Conservation (phyloP, 202 grass and related monocot species). For the Elaeis oleifera region DNA sequence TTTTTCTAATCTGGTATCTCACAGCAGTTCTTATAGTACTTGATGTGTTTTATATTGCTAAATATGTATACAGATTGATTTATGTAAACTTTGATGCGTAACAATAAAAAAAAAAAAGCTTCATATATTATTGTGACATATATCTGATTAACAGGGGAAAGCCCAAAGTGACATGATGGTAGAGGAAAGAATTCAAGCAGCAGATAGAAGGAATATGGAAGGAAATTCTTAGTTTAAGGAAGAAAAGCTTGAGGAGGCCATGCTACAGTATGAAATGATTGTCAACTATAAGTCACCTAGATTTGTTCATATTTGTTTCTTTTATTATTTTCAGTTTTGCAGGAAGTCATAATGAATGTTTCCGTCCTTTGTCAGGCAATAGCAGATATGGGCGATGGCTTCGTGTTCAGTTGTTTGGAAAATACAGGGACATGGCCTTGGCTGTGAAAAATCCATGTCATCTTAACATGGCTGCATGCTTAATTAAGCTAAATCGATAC, state of each 20-base stretch:
- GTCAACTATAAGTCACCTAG: not conserved
- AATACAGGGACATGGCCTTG: slow-evolving; percentile 96
- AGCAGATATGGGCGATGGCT: slow-evolving; percentile 97
- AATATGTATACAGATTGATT: too few species aligned
- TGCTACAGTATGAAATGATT: slow-evolving; percentile 99
- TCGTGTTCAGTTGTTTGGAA: slow-evolving; percentile 99
- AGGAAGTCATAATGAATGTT: too few species aligned
- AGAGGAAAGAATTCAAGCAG: slow-evolving; percentile 93
- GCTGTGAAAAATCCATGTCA: slow-evolving; percentile 94
- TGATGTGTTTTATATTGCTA: too few species aligned
- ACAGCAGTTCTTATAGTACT: too few species aligned
- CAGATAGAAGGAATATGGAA: slow-evolving; percentile 79
- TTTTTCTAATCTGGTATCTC: too few species aligned
- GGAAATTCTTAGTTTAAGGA: slow-evolving; percentile 78
- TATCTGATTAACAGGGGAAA: slow-evolving; percentile 55
- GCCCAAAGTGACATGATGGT: slow-evolving; percentile 86
- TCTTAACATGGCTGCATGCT: slow-evolving; percentile 85
- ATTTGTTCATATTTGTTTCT: slow-evolving; percentile 3
- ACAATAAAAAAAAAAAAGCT: not conserved
- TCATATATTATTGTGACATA: not conserved
- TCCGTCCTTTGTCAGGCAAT: slow-evolving; percentile 49
- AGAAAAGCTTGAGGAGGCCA: slow-evolving; percentile 75
- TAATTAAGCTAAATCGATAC: slow-evolving; percentile 69
- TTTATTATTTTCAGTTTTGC: slow-evolving; percentile 11
- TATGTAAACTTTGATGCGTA: slow-evolving; percentile 8